A percentile compares a stretch with the other conserved stretches of the same genome.
phyloP scores from a whole-genome alignment of 768 basidiomycete genomes.

The Lactifluus pinguis region DNA sequence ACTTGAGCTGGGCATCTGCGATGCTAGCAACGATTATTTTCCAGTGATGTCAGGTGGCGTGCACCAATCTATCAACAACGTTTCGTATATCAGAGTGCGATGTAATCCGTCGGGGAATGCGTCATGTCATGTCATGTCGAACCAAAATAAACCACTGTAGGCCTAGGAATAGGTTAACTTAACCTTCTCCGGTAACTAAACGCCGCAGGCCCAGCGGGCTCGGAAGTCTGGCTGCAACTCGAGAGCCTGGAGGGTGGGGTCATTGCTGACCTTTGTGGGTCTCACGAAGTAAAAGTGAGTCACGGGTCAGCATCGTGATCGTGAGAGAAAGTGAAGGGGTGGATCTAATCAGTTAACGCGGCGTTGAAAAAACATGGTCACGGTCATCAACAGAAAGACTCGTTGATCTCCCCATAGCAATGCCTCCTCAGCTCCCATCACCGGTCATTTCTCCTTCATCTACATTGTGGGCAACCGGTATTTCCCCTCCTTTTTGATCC shows the following conservation, averaged over 20 bases:
- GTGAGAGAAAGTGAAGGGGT: too few species aligned
- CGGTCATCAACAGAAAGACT: too few species aligned
- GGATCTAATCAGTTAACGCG: slow-evolving; percentile 46
- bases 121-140: slow-evolving; percentile 64
- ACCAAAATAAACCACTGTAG: slow-evolving; percentile 34
- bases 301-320: too few species aligned
- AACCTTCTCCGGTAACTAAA: too few species aligned
- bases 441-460: slow-evolving; percentile 35
- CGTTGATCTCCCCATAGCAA: slow-evolving; percentile 10
- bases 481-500: neutral
- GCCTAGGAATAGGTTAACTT: too few species aligned
- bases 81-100: neutral
- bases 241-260: too few species aligned
- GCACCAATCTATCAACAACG: neutral
- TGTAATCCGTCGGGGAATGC: neutral
- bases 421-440: slow-evolving; percentile 19
- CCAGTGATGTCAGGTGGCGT: neutral
- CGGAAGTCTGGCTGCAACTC: too few species aligned
- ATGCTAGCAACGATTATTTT: neutral
- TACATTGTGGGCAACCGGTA: slow-evolving; percentile 72
- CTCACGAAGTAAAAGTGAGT: too few species aligned
- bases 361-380: neutral
- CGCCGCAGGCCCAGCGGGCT: too few species aligned
- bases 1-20: too few species aligned
- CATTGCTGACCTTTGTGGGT: too few species aligned